A percentile compares a stretch with the other conserved stretches of the same genome.
Conservation (phyloP, 2,329 filamentous ascomycete species). For the Neopestalotiopsis sp. region DNA sequence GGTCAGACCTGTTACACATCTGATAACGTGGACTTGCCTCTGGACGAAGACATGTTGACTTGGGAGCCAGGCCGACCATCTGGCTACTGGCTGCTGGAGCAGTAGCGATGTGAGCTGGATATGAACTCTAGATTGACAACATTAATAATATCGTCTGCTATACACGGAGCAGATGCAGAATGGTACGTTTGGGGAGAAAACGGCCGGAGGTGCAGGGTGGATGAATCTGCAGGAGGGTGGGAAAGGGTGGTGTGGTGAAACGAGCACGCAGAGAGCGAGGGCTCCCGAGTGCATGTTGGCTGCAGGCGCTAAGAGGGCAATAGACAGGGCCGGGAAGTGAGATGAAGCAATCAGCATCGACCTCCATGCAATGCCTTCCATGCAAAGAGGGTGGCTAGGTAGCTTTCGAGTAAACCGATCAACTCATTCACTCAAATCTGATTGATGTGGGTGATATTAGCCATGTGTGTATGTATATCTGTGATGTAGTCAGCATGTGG, state of each 20-base stretch:
- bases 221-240: slow-evolving; percentile 5
- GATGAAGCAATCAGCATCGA: slow-evolving; percentile 15
- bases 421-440: background rate
- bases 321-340: slow-evolving; percentile 14
- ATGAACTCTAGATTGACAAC: slow-evolving; percentile 18
- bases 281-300: slow-evolving; percentile 14
- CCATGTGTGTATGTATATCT: background rate
- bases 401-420: slow-evolving; percentile 17
- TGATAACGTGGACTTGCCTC: background rate
- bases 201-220: slow-evolving; percentile 13
- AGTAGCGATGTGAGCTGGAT: slow-evolving; percentile 6
- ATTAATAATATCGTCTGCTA: slow-evolving; percentile 17
- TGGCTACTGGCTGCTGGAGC: background rate
- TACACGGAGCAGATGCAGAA: slow-evolving; percentile 17
- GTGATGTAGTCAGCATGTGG: background rate
- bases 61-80: background rate
- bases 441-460: background rate
- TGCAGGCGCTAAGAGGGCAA: slow-evolving; percentile 15
- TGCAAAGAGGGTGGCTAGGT: slow-evolving; percentile 6
- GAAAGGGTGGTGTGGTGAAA: slow-evolving; percentile 16
- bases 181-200: slow-evolving; percentile 16
- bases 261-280: slow-evolving; percentile 13
- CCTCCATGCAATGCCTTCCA: slow-evolving; percentile 14
- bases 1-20: background rate
- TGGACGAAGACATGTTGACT: background rate